phyloP scores from a whole-genome alignment of 208 protist genomes.

The Acanthamoeba pearcei region DNA sequence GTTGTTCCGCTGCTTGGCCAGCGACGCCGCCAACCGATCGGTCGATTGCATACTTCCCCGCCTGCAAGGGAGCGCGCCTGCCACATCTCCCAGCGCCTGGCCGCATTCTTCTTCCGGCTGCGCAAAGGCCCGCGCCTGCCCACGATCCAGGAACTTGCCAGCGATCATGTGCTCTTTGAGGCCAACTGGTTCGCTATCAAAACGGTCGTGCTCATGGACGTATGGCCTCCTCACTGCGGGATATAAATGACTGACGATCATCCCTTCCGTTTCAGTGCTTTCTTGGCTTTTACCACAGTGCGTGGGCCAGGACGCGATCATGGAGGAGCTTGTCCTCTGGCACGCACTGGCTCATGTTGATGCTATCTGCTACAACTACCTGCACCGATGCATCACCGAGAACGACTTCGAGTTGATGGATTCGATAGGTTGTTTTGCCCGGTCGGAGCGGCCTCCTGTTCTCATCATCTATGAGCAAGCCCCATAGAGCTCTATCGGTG shows the following conservation, averaged over 20 bases:
- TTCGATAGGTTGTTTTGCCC: neutral
- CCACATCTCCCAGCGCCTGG: conserved; percentile 6
- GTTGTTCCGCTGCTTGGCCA: no score
- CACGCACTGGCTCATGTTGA: neutral
- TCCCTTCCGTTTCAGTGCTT: neutral
- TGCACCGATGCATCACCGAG: neutral
- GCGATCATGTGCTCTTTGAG: neutral
- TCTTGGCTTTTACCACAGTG: neutral
- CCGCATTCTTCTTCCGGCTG: neutral
- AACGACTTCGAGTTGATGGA: neutral
- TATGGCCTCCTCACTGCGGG: neutral
- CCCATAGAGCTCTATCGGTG: neutral
- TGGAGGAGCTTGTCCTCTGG: neutral
- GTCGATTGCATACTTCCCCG: no score
- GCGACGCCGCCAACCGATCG: no score
- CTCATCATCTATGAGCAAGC: neutral
- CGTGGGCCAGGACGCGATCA: neutral
- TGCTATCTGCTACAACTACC: neutral
- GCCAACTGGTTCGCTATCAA: neutral
- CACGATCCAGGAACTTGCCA: neutral
- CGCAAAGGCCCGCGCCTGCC: neutral
- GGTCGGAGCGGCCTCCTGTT: neutral
- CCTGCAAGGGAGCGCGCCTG: neutral
- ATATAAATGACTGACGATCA: neutral
- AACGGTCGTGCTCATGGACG: neutral